phyloP scores from a whole-genome alignment of 805 yeast species.

The Saccharomyces mikatae region DNA sequence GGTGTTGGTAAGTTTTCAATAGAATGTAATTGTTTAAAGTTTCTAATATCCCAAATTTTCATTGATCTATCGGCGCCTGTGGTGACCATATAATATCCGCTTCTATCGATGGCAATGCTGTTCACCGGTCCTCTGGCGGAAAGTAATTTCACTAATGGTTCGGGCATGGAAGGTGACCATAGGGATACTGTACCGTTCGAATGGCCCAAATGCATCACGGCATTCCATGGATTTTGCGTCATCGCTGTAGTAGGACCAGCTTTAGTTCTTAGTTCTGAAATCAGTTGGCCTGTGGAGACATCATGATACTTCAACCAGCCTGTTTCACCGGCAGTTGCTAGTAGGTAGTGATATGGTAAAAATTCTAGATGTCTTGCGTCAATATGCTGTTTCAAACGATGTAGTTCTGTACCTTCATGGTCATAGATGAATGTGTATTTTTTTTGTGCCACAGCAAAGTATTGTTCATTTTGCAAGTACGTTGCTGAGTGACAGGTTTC shows the following conservation, averaged over 20 bases:
- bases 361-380: constrained; percentile 80
- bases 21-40: constrained; percentile 61
- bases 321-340: constrained; percentile 82
- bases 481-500: constrained; percentile 90
- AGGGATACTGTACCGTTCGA: constrained; percentile 84
- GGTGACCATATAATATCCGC: constrained; percentile 89
- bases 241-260: constrained; percentile 84
- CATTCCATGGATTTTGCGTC: constrained; percentile 93
- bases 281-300: constrained; percentile 83
- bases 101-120: constrained; percentile 78
- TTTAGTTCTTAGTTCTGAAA: constrained; percentile 77
- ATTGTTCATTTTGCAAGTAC: constrained; percentile 86
- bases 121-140: constrained; percentile 82
- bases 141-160: constrained; percentile 77
- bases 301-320: constrained; percentile 90
- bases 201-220: constrained; percentile 89
- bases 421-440: constrained; percentile 90
- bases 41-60: constrained; percentile 91
- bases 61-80: constrained; percentile 79
- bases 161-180: constrained; percentile 86
- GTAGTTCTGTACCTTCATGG: constrained; percentile 83
- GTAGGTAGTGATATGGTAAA: constrained; percentile 83
- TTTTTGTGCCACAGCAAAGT: constrained; percentile 94
- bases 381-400: constrained; percentile 80
- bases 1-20: constrained; percentile 69